Evolutionary conservation across 768 basidiomycete genomes (phyloP).

Genomic region (Tricholoma terreum): DNA sequence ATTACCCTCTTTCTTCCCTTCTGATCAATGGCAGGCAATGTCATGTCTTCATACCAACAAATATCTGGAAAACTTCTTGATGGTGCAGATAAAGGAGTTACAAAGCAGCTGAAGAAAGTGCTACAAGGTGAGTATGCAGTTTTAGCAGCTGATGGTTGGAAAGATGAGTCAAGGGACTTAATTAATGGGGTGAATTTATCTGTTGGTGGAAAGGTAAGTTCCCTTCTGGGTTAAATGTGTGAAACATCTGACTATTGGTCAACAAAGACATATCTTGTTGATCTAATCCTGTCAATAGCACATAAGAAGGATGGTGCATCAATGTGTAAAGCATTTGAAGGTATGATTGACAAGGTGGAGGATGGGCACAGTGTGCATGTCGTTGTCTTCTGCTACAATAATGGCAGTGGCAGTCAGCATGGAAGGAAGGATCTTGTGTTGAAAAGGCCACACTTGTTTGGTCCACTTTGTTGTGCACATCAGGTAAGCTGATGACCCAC

Average conservation of each 20-base stretch:
- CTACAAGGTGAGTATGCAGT: slow-evolving; percentile 15
- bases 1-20: slow-evolving; percentile 26
- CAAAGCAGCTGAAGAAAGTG: slow-evolving; percentile 6
- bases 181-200: slow-evolving; percentile 23
- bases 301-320: slow-evolving; percentile 23
- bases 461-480: slow-evolving; percentile 20
- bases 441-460: slow-evolving; percentile 18
- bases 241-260: not conserved
- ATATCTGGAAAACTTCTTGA: slow-evolving; percentile 22
- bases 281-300: slow-evolving; percentile 18
- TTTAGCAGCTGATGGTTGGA: slow-evolving; percentile 24
- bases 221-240: not conserved
- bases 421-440: slow-evolving; percentile 21
- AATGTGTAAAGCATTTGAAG: slow-evolving; percentile 23
- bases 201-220: slow-evolving; percentile 18
- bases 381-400: slow-evolving; percentile 19
- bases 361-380: slow-evolving; percentile 7
- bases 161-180: slow-evolving; percentile 21
- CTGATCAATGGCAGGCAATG: slow-evolving; percentile 19
- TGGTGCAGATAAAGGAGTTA: slow-evolving; percentile 4
- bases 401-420: slow-evolving; percentile 24
- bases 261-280: slow-evolving; percentile 19
- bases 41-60: slow-evolving; percentile 17
- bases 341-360: slow-evolving; percentile 23
- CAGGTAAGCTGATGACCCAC: slow-evolving; percentile 13